phyloP scores from a whole-genome alignment of 2,329 filamentous ascomycete genomes.

The Venturia carpophila region DNA sequence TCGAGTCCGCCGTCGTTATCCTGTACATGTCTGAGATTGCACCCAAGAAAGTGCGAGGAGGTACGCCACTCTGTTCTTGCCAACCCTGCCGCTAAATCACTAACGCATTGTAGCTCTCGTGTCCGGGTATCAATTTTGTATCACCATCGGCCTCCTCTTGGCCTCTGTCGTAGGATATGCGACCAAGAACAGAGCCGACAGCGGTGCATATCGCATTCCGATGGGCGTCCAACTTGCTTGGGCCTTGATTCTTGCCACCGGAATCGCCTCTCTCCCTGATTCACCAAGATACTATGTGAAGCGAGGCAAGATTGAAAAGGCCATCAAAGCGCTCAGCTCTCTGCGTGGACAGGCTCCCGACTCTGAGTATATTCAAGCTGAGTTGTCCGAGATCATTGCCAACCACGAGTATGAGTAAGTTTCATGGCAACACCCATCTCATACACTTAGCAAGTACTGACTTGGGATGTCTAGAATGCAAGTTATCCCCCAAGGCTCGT shows the following conservation, averaged over 20 bases:
- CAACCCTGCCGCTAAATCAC: neutral
- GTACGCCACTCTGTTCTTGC: neutral
- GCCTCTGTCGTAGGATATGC: slow-evolving; percentile 68
- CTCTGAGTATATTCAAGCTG: slow-evolving; percentile 67
- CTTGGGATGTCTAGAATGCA: slow-evolving; percentile 23
- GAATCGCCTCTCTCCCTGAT: slow-evolving; percentile 71
- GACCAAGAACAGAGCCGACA: slow-evolving; percentile 54
- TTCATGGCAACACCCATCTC: neutral
- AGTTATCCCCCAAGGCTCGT: slow-evolving; percentile 56
- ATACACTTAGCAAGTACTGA: neutral
- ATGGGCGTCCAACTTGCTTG: slow-evolving; percentile 74
- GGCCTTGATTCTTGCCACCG: slow-evolving; percentile 64
- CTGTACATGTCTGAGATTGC: slow-evolving; percentile 28
- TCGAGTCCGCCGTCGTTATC: slow-evolving; percentile 57
- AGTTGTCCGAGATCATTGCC: slow-evolving; percentile 78
- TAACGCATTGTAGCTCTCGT: slow-evolving; percentile 61
- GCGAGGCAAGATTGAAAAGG: slow-evolving; percentile 60
- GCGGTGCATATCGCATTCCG: slow-evolving; percentile 68
- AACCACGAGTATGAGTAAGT: slow-evolving; percentile 72
- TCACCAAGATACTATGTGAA: slow-evolving; percentile 82
- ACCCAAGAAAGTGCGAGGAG: slow-evolving; percentile 10
- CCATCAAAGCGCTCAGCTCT: slow-evolving; percentile 53
- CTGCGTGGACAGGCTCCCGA: slow-evolving; percentile 67
- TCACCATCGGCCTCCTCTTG: slow-evolving; percentile 70
- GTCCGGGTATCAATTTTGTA: slow-evolving; percentile 74